phyloP scores from a whole-genome alignment of 257 asterid species.

The Osmanthus fragrans region DNA sequence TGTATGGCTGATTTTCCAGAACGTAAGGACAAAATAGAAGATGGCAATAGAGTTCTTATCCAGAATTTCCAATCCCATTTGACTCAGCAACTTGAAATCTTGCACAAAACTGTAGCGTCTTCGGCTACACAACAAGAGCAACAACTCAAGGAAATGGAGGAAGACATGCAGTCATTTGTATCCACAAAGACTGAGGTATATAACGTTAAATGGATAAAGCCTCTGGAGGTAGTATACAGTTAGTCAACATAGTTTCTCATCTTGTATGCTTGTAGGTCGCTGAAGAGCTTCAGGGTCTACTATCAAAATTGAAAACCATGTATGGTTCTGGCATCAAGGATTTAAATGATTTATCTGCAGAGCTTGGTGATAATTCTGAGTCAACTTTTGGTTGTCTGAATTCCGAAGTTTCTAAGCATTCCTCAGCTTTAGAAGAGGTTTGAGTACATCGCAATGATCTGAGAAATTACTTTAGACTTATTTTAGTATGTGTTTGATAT shows the following conservation, averaged over 20 bases:
- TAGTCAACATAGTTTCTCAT: slow-evolving; percentile 15
- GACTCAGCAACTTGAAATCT: slow-evolving; percentile 79
- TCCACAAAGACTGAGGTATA: slow-evolving; percentile 81
- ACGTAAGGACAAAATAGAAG: slow-evolving; percentile 91
- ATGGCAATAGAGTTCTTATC: slow-evolving; percentile 74
- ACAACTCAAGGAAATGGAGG: slow-evolving; percentile 88
- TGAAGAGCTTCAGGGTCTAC: slow-evolving; percentile 71
- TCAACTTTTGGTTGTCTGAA: slow-evolving; percentile 70
- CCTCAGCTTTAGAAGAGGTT: slow-evolving; percentile 81
- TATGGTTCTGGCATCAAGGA: slow-evolving; percentile 79
- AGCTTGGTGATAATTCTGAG: slow-evolving; percentile 70
- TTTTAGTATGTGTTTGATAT: slow-evolving; percentile 29
- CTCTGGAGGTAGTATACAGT: slow-evolving; percentile 15
- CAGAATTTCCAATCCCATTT: slow-evolving; percentile 80
- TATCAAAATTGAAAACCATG: slow-evolving; percentile 69
- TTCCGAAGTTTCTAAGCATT: slow-evolving; percentile 85
- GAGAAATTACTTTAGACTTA: neutral
- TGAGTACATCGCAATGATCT: slow-evolving; percentile 22
- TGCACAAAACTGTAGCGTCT: slow-evolving; percentile 83
- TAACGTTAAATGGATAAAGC: neutral
- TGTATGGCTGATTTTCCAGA: slow-evolving; percentile 46
- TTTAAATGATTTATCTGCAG: slow-evolving; percentile 77
- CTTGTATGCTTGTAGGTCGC: slow-evolving; percentile 60
- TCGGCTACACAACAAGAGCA: slow-evolving; percentile 88
- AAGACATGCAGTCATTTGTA: slow-evolving; percentile 93